Base-by-base conservation (phyloP, 208 protist species). In the Wallacemonas sp. region DNA sequence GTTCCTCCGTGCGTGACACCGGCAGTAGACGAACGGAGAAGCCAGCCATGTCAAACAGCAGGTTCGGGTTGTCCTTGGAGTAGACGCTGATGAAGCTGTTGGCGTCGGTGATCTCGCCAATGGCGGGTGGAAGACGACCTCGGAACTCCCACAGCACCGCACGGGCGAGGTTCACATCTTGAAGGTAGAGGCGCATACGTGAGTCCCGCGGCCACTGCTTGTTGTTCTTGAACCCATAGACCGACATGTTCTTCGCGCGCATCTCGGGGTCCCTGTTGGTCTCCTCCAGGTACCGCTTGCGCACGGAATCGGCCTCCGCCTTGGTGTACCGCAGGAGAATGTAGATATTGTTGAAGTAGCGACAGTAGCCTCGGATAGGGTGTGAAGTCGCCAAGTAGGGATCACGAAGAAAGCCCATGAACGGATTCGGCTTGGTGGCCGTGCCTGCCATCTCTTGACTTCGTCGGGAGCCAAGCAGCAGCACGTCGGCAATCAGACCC, bases 131-230 rank as follows among this genome's bases (percentile, higher is more conserved):
- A 33, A 99, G 77, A 45, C 99, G 88, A 53, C 99, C 99, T 60
- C 98, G 95, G 62, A 99, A 98, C 70, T 99, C 94, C 98, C 98
- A 99, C 68, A 99, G 99, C 27, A 99, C 97, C 27, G 99, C 99
- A 36, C 93, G 86, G n/a, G 98, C 99, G 12, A 99, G 85, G 84
- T 99, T 99, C 8, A 99, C 99, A 78, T 99, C 99, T 70, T 99
- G 98, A 62, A 99, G 94, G 94, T 99, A 99, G 8, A 99, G 84
- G 30, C 99, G 93, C 99, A 99, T 99, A 58, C 99, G 90, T 12
- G 87, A 87, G 72, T 99, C 99, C 62, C 98, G 88, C 28, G 99
- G 99, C 99, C 99, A 99, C 76, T 98, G 99, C 62, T 97, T 99
- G 54, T 99, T 99, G 72, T 99, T 99, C 62, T 99, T 99, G 86